These are phyloP conservation scores for Lagenidium sp. DNA, from an alignment of 352 stramenopile genomes.

Conservation along the genomic window DNA sequence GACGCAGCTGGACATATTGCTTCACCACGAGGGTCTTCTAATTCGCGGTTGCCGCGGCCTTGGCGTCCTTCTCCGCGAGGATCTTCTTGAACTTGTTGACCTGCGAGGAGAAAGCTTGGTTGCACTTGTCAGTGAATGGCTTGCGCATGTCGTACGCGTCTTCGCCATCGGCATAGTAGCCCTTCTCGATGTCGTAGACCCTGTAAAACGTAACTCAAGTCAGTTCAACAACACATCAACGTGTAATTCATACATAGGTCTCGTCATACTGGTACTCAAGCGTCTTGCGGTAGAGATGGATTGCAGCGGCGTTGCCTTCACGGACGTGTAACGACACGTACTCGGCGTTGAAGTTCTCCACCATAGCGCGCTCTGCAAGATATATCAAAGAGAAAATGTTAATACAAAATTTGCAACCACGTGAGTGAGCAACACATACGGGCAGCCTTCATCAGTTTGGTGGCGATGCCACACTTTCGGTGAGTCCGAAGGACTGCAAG, in stretches of 20 bases:
- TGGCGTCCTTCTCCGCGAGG: slow-evolving; percentile 54
- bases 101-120: slow-evolving; percentile 76
- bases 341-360: slow-evolving; percentile 95
- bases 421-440: slow-evolving; percentile 28
- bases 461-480: slow-evolving; percentile 96
- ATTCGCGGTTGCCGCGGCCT: slow-evolving; percentile 13
- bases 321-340: slow-evolving; percentile 99
- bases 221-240: neutral
- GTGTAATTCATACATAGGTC: neutral
- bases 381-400: neutral
- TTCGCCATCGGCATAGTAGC: slow-evolving; percentile 99
- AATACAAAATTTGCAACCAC: neutral
- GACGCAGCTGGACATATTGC: neutral
- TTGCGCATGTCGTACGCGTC: slow-evolving; percentile 99
- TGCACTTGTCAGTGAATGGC: slow-evolving; percentile 90
- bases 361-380: slow-evolving; percentile 91
- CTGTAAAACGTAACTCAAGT: slow-evolving; percentile 34
- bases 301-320: slow-evolving; percentile 96
- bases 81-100: slow-evolving; percentile 80
- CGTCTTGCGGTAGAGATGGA: slow-evolving; percentile 98
- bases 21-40: neutral
- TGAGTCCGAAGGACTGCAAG: slow-evolving; percentile 96
- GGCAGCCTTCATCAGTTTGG: slow-evolving; percentile 95
- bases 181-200: slow-evolving; percentile 97
- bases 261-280: slow-evolving; percentile 98